Conservation (phyloP, 768 basidiomycete genomes). For the Boletus edulis region DNA sequence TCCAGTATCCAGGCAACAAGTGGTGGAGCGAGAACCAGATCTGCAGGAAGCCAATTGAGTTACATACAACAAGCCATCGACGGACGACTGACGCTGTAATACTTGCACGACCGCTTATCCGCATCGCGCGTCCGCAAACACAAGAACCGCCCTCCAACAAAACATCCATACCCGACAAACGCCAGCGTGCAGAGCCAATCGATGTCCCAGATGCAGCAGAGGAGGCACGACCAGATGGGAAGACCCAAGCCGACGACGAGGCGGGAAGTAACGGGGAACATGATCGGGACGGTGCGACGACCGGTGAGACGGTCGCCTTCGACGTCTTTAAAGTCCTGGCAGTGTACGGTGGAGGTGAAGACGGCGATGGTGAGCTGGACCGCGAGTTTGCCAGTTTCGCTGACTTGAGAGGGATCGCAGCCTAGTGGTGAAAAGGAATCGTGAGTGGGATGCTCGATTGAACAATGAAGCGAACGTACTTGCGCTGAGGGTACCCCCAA, state of each 20-base stretch:
- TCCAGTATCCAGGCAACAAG: constrained; percentile 36
- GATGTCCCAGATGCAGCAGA: constrained; percentile 37
- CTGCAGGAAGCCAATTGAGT: constrained; percentile 10
- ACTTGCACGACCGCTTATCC: constrained; percentile 37
- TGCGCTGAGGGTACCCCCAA: constrained; percentile 39
- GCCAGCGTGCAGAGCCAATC: constrained; percentile 21
- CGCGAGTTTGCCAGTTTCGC: constrained; percentile 30
- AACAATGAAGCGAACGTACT: constrained; percentile 20
- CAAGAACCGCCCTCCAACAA: constrained; percentile 36
- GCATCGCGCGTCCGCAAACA: constrained; percentile 24
- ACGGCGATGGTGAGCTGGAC: constrained; percentile 37
- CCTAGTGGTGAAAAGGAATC: constrained; percentile 9
- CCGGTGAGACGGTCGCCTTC: constrained; percentile 41
- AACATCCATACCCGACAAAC: constrained; percentile 32
- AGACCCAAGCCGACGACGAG: constrained; percentile 33
- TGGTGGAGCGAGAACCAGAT: constrained; percentile 37
- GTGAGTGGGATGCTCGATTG: background rate
- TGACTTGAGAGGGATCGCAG: constrained; percentile 22
- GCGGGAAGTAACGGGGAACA: constrained; percentile 38
- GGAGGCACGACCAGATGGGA: constrained; percentile 36
- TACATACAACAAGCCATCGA: background rate
- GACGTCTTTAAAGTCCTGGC: constrained; percentile 48
- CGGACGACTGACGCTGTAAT: constrained; percentile 33
- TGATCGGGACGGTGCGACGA: constrained; percentile 44
- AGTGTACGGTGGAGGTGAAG: constrained; percentile 46